Conservation (phyloP, 2,329 filamentous ascomycete species). For the Aspergillus tamarii region DNA sequence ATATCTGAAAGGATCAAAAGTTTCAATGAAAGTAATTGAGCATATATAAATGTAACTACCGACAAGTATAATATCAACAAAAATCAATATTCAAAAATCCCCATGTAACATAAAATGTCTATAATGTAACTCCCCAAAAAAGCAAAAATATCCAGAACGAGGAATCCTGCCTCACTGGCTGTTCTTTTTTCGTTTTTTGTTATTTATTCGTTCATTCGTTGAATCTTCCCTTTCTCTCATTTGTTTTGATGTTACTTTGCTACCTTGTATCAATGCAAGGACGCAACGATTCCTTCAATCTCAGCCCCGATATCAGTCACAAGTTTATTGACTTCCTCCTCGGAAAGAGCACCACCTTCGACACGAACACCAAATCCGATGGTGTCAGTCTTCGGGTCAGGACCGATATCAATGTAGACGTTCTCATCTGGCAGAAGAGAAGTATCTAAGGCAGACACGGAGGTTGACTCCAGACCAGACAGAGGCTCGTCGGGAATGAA, state of each 20-base stretch:
- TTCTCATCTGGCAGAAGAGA: conserved; percentile 27
- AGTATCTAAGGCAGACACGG: conserved; percentile 28
- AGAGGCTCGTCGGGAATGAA: conserved; percentile 26
- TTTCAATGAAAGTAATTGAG: not conserved
- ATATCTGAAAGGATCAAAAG: not conserved
- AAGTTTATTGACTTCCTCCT: conserved; percentile 21
- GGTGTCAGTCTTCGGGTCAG: conserved; percentile 26
- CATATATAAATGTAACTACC: not conserved
- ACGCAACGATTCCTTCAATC: conserved; percentile 23
- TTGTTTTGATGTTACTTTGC: not conserved
- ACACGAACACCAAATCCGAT: conserved; percentile 34
- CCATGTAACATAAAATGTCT: not conserved
- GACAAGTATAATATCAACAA: not conserved
- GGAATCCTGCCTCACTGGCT: not conserved
- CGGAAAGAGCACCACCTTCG: conserved; percentile 26
- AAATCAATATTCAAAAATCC: not conserved
- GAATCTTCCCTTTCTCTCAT: too few relatives aligned
- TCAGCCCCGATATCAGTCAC: conserved; percentile 24
- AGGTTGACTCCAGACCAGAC: conserved; percentile 14
- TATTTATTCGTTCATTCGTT: too few relatives aligned
- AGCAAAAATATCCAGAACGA: not conserved
- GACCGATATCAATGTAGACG: conserved; percentile 32
- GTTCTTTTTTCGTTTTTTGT: not conserved
- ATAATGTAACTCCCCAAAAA: not conserved
- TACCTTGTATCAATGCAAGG: not conserved